Percentiles rank a stretch among this genome's conserved stretches.
phyloP scores from a whole-genome alignment of 257 asterid species.

The Jacaranda copaia region DNA sequence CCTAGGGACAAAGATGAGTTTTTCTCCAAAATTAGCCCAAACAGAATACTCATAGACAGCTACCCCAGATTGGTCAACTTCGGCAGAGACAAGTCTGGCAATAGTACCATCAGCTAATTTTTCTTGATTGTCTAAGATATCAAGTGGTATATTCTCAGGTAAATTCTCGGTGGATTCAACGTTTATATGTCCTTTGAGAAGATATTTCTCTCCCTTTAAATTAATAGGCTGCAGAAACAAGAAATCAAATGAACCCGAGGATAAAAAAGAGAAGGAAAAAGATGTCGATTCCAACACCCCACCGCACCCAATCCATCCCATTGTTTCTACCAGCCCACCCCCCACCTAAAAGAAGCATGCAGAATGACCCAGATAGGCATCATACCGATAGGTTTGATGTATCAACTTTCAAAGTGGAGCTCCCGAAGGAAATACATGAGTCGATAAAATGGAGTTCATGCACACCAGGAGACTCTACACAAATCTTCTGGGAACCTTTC shows the following conservation, averaged over 20 bases:
- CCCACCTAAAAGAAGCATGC: conserved; percentile 11
- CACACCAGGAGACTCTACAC: conserved; percentile 86
- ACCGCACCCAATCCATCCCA: background rate
- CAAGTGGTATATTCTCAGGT: conserved; percentile 70
- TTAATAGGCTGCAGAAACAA: conserved; percentile 74
- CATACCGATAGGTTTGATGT: conserved; percentile 72
- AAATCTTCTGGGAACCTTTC: conserved; percentile 83
- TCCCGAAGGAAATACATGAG: conserved; percentile 88
- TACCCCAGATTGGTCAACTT: conserved; percentile 52
- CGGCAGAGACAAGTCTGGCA: conserved; percentile 54
- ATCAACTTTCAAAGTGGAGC: conserved; percentile 68
- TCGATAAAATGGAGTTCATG: conserved; percentile 87
- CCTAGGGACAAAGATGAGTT: conserved; percentile 71
- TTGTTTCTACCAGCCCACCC: conserved; percentile 29
- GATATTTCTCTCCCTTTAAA: conserved; percentile 86
- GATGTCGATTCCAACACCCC: background rate
- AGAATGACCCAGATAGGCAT: conserved; percentile 32
- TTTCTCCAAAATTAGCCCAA: conserved; percentile 81
- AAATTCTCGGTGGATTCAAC: conserved; percentile 56
- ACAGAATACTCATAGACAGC: conserved; percentile 72
- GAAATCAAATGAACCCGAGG: conserved; percentile 30
- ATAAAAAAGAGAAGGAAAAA: conserved; percentile 1
- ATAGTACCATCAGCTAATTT: conserved; percentile 57
- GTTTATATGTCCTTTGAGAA: conserved; percentile 74
- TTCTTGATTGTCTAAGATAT: conserved; percentile 63